A percentile compares a stretch with the other conserved stretches of the same genome.
These are phyloP conservation scores for Talaromyces atroroseus DNA, from an alignment of 2,329 filamentous ascomycete species.

Conservation along the genomic window DNA sequence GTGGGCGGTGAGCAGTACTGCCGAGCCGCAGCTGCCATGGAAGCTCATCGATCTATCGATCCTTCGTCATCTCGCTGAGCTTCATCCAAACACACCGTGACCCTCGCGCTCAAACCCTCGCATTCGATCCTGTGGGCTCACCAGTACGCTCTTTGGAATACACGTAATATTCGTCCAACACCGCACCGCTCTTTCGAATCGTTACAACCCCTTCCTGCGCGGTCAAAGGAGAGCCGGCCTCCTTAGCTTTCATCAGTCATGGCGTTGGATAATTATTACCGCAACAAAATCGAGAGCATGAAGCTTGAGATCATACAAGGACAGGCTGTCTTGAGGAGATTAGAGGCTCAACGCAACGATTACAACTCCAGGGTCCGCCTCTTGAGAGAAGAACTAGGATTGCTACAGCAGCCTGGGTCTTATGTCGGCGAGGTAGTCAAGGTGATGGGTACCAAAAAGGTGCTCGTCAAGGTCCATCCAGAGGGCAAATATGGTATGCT, in stretches of 20 bases:
- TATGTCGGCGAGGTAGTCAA: conserved; percentile 99
- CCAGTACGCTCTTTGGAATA: not conserved
- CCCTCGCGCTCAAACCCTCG: not conserved
- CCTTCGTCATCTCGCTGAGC: conserved; percentile 4
- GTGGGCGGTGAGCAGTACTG: not conserved
- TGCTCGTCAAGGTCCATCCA: conserved; percentile 96
- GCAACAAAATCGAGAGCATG: conserved; percentile 99
- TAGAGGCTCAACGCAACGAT: conserved; percentile 97
- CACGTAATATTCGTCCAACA: not conserved
- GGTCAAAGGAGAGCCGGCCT: not conserved
- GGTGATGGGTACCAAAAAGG: conserved; percentile 99
- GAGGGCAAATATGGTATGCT: conserved; percentile 95
- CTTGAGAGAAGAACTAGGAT: conserved; percentile 87
- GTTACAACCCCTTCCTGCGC: not conserved
- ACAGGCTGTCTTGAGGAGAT: conserved; percentile 85
- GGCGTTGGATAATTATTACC: conserved; percentile 99
- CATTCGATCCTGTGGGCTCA: not conserved
- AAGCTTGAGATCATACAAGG: conserved; percentile 99
- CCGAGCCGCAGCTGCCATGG: conserved; percentile 1
- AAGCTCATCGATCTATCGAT: conserved; percentile 7
- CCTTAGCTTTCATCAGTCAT: conserved; percentile 50
- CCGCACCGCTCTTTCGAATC: not conserved
- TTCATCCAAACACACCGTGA: not conserved
- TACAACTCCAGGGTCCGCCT: conserved; percentile 97
- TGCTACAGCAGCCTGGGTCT: conserved; percentile 93